Evolutionary conservation across 306 rosid genomes (phyloP), one percentile per base, ranked within the genome.

Genomic region (Rosa lucieae): DNA sequence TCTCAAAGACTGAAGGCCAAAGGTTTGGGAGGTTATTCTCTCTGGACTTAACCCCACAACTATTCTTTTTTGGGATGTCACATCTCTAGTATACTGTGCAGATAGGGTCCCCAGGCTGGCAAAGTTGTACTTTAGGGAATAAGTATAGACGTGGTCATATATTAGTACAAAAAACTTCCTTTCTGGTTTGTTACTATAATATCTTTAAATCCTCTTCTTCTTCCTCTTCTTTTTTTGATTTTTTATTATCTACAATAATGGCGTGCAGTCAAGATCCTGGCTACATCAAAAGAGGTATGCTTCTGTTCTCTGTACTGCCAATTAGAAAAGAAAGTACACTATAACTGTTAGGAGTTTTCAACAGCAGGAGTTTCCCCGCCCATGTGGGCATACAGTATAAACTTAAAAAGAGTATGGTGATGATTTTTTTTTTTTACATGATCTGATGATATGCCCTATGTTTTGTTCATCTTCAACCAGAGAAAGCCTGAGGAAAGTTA

Each of bases 201-300:
- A 26, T 65, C 18, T 26, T 51, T 20, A 37, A 55, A 18, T 8
- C 61, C 2, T 55, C 1, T 21, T 58, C 8, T 23, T 61, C 26
- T 3, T 61, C 21, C 26, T 10, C 4, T 23, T 61, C 0, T 61
- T 10, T 17, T 48, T 55, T 20, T 56, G 32, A 77, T 58, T 8
- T 18, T 67, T 77, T 82, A 23, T 26, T 85, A 61, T 72, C 51
- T 74, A 59, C 72, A 74, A 26, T 48, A 68, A 78, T 80, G 81
- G 23, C 66, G 6, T 88, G 86, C 96, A 95, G 98, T 77, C 86
- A 88, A 72, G 93, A 95, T 87, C 99, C 99, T 35, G 99, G 99
- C 67, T 95, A 85, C 76, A 78, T 95, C 65, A 91, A 91, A 87
- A 89, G 90, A 89, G 98, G 98, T 92, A 82, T 76, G 85, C 51